Evolutionary conservation across 352 stramenopile genomes (phyloP).

Genomic region (Pythium angustatum): DNA sequence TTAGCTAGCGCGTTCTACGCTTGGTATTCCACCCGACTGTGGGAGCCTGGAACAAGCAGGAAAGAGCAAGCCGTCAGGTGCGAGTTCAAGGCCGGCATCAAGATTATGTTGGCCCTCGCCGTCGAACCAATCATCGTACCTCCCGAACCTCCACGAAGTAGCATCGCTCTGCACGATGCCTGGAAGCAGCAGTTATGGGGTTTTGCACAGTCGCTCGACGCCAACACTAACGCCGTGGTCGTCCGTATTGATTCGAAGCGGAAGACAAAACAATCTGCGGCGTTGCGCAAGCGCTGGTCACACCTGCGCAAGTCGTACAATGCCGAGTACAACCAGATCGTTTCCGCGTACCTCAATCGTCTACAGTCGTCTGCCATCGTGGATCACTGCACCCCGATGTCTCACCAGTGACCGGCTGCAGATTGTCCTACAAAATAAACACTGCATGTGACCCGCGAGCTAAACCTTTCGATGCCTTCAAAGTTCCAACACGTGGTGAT

Average conservation of each 20-base stretch:
- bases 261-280: not conserved
- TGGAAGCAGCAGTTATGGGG: constrained; percentile 3
- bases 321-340: not conserved
- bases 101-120: not conserved
- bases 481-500: not conserved
- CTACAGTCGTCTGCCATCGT: not conserved
- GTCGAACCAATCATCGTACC: not conserved
- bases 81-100: not conserved
- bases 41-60: not conserved
- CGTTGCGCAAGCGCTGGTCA: not conserved
- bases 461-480: no score
- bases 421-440: not conserved
- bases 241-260: not conserved
- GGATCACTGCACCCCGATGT: not conserved
- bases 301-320: not conserved
- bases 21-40: not conserved
- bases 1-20: not conserved
- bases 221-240: not conserved
- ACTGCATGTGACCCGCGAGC: no score
- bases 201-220: not conserved
- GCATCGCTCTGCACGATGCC: not conserved
- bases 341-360: not conserved
- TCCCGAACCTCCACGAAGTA: not conserved
- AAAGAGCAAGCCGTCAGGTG: not conserved
- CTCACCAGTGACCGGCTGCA: not conserved